Evolutionary conservation across 2,329 filamentous ascomycete species (phyloP).

Genomic region (Scytalidium lignicola): DNA sequence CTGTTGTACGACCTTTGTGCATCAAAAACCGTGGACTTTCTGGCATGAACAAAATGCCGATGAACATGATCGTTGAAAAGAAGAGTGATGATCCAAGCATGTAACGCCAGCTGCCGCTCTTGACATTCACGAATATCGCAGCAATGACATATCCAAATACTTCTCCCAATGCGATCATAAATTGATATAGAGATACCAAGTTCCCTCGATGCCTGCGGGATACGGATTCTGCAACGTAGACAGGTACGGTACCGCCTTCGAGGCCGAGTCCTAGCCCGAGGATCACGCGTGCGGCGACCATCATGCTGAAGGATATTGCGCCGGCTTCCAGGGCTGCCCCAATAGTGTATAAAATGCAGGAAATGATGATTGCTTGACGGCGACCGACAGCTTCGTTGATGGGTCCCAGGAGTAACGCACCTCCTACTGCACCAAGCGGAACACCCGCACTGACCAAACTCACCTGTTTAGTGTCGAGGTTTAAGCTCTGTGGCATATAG

Average conservation of each 20-base stretch:
- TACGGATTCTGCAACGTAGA: constrained; percentile 71
- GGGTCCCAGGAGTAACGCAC: constrained; percentile 62
- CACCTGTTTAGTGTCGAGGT: constrained; percentile 50
- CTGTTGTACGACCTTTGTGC: constrained; percentile 56
- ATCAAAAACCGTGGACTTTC: constrained; percentile 65
- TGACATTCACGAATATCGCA: constrained; percentile 65
- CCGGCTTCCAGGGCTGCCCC: constrained; percentile 65
- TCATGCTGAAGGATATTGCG: constrained; percentile 65
- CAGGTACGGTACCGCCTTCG: constrained; percentile 68
- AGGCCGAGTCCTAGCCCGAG: constrained; percentile 67
- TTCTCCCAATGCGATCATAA: constrained; percentile 71
- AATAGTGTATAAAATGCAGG: constrained; percentile 64
- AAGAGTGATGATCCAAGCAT: constrained; percentile 68
- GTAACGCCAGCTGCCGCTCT: constrained; percentile 63
- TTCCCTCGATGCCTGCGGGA: constrained; percentile 64
- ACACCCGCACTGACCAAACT: constrained; percentile 66
- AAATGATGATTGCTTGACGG: constrained; percentile 64
- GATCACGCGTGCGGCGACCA: constrained; percentile 62
- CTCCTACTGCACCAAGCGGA: constrained; percentile 66
- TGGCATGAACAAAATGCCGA: constrained; percentile 67
- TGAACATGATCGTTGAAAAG: constrained; percentile 59
- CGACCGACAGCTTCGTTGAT: constrained; percentile 64
- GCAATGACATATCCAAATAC: constrained; percentile 69
- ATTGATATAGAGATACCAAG: constrained; percentile 68
- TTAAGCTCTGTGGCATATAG: constrained; percentile 55